A percentile compares a stretch with the other conserved stretches of the same genome.
Conservation (phyloP, 495 filamentous ascomycete genomes). For the Tuber melanosporum region DNA sequence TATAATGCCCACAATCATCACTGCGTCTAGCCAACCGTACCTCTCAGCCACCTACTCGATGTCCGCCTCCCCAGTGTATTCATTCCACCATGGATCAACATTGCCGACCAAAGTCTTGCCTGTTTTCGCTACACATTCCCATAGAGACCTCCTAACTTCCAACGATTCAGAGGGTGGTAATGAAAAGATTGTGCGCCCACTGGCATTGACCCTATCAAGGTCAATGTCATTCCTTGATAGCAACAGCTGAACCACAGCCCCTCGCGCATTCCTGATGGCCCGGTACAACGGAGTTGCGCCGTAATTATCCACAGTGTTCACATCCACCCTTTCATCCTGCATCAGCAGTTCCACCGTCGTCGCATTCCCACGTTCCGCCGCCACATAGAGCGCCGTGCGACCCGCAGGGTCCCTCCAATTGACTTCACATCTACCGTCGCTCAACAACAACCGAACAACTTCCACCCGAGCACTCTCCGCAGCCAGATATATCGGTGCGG, state of each 20-base stretch:
- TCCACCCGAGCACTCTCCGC: not conserved
- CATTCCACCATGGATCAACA: not conserved
- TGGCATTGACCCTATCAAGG: not conserved
- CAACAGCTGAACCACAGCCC: not conserved
- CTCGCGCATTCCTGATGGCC: not conserved
- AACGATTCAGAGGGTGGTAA: not conserved
- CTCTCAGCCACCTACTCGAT: not conserved
- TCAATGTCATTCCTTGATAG: not conserved
- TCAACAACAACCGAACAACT: not conserved
- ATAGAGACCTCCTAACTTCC: not conserved
- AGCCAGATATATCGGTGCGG: not conserved
- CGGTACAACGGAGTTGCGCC: not conserved
- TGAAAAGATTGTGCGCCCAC: not conserved
- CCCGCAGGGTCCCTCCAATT: conserved; percentile 15
- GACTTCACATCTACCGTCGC: not conserved
- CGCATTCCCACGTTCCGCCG: conserved; percentile 37
- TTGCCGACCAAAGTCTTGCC: not conserved
- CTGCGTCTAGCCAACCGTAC: not conserved
- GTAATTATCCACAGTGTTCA: not conserved
- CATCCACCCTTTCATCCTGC: not conserved
- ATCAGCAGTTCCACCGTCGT: not conserved
- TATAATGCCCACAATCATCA: not conserved
- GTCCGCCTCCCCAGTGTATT: not conserved
- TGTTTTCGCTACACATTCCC: not conserved
- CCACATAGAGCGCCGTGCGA: conserved; percentile 18